Conservation (phyloP, 768 basidiomycete genomes). For the Lactarius sp. region DNA sequence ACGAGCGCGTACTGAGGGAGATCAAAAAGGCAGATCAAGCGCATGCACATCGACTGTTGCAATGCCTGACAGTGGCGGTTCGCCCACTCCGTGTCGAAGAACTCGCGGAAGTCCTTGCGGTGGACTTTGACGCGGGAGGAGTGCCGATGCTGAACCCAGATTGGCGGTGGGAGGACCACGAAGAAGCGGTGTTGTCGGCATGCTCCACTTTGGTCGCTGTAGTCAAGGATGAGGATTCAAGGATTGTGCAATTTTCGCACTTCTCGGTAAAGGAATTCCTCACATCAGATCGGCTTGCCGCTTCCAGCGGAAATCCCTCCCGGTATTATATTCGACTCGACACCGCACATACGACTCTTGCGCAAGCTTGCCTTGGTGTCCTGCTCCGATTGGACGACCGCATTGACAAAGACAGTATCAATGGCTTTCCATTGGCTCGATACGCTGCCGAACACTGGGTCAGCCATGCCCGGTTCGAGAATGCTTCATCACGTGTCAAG, state of each 20-base stretch:
- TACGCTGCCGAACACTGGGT: background rate
- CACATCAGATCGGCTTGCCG: background rate
- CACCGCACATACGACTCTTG: background rate
- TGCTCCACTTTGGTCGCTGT: background rate
- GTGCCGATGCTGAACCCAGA: background rate
- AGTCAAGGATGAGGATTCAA: background rate
- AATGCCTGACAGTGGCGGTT: background rate
- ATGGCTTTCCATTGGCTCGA: no score
- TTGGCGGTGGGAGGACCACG: background rate
- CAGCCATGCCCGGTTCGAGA: background rate
- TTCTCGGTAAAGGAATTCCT: background rate
- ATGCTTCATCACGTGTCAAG: background rate
- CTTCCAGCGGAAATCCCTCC: background rate
- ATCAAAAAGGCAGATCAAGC: background rate
- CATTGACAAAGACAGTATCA: no score
- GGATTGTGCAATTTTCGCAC: slow-evolving; percentile 1
- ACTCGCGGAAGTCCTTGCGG: no score
- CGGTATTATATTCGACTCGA: background rate
- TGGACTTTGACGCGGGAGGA: background rate
- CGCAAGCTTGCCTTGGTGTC: no score
- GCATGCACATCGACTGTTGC: background rate
- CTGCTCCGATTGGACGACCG: no score
- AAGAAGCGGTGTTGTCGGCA: background rate
- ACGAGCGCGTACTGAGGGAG: no score
- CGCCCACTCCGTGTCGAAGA: no score